Evolutionary conservation across 2,329 filamentous ascomycete species (phyloP), one percentile per base, ranked within the genome.

Genomic region (Aspergillus sojae): DNA sequence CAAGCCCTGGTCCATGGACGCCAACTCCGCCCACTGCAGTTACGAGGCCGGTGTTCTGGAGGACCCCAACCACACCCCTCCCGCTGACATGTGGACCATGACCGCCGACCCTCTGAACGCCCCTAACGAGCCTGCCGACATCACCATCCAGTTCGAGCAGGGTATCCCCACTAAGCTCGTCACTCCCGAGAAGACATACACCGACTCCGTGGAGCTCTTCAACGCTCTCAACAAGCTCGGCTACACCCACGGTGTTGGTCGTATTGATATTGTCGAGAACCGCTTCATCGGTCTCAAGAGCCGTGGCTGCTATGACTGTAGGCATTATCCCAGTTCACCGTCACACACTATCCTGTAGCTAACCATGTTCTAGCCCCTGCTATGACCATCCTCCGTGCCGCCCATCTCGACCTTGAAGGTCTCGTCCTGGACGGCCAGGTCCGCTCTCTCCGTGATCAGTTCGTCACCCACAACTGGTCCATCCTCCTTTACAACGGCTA

Each of bases 221-320:
- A 82, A 88, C 65, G 84, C 86, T 61, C 84, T 88, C 70, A 94
- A 94, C 81, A 82, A 86, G 63, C 89, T 94, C 67, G 92, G 87
- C 68, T 85, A 87, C 76, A 85, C 83, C 68, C 83, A 93, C 81
- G 92, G 92, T 76, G 86, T 94, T 69, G 92, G 91, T 72, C 84
- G 92, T 73, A 89, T 94, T 69, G 91, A 94, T 78, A 94, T 94
- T 74, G 91, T 94, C 65, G 91, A 93, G 79, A 91, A 91, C 82
- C 86, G 91, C 60, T 92, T 90, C 82, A 90, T 92, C 74, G 91
- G 91, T 67, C 84, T 94, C 72, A 94, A 94, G 84, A 89, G 86
- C 70, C 88, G 91, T 72, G 91, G 91, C 72, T 94, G 91, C 83
- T 94, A 94, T 82, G 91, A 94, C 66, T 80, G 79, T 48, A 78